Percentiles rank a stretch among this genome's conserved stretches.
Evolutionary conservation across 2,329 filamentous ascomycete species (phyloP).

Genomic region (Laburnicola sp.): DNA sequence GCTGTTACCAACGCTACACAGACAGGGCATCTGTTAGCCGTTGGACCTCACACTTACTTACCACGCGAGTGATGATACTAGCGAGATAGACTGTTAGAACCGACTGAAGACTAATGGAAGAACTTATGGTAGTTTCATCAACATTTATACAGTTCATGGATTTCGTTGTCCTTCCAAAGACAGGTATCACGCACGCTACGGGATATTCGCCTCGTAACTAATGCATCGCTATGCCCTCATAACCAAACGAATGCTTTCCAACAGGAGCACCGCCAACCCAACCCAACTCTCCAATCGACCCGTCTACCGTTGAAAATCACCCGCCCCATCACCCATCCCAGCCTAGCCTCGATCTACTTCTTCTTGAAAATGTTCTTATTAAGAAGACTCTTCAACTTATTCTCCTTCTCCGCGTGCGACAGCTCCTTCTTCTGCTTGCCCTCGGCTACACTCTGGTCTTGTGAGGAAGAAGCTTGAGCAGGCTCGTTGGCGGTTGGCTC

Average conservation of each 20-base stretch:
- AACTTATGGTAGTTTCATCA: too few species aligned
- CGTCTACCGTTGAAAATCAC: not conserved
- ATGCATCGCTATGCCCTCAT: not conserved
- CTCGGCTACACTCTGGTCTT: slow-evolving; percentile 12
- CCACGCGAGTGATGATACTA: too few species aligned
- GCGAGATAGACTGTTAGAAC: too few species aligned
- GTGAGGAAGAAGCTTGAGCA: not conserved
- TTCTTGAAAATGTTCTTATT: slow-evolving; percentile 42
- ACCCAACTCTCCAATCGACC: too few species aligned
- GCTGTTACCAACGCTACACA: not conserved
- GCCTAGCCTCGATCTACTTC: slow-evolving; percentile 11
- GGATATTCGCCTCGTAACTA: not conserved
- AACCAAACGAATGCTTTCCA: too few species aligned
- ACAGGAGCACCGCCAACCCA: too few species aligned
- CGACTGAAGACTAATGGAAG: too few species aligned
- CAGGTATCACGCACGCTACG: not conserved
- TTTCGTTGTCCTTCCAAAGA: too few species aligned
- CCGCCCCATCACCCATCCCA: not conserved
- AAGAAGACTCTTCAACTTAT: slow-evolving; percentile 45
- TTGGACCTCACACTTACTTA: too few species aligned
- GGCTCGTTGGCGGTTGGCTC: slow-evolving; percentile 42
- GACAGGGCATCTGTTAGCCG: too few species aligned
- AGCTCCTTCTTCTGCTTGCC: slow-evolving; percentile 38
- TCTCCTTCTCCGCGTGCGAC: slow-evolving; percentile 44
- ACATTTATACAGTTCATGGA: too few species aligned